Evolutionary conservation across 805 yeast species (phyloP), one percentile per base, ranked within the genome.

Genomic region (Candida taoyuanica): DNA sequence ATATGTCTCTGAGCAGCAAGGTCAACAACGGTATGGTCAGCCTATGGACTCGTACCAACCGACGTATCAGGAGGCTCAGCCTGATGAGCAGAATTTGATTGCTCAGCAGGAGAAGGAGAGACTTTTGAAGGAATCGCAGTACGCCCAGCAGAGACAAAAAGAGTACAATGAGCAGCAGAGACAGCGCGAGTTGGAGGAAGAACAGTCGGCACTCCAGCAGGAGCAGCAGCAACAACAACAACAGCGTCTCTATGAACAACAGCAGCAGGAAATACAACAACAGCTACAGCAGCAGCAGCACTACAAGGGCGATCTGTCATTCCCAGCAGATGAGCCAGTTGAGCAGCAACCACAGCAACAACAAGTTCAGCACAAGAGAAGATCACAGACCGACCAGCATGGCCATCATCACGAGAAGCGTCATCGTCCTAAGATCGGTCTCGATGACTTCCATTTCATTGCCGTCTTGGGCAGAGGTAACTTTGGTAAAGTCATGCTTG

Each of bases 381-480:
- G 15, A 26, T 39, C 31, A 14, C 46, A 35, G 23, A 15, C 29
- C 24, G 24, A 11, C 24, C 24, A 21, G 9, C 39, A 30, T 13
- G n/a, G 36, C 11, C 50, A 43, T n/a, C 52, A 47, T 14, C 43
- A 39, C 13, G 52, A 51, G n/a, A 52, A 40, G 21, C 53, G 53
- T 32, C 71, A 68, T 50, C 78, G 86, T 50, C 77, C 83, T 53
- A 82, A 80, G 60, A 78, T 89, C 39, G 97, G 98, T 0, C 71
- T 93, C 40, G 98, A 93, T 60, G 98, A 93, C 63, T 93, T 93
- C 71, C 83, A 86, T 50, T 84, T 93, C 56, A 65, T 93, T 50
- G 95, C 97, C 8, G 98, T 93, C 8, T 72, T 93, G 42, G 99
- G 99, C 53, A 93, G 89, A 60, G 99, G 99, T 65, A 93, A 93